A percentile compares a stretch with the other conserved stretches of the same genome.
Evolutionary conservation across 495 filamentous ascomycete species (phyloP).

Genomic region (Aspergillus egyptiacus): DNA sequence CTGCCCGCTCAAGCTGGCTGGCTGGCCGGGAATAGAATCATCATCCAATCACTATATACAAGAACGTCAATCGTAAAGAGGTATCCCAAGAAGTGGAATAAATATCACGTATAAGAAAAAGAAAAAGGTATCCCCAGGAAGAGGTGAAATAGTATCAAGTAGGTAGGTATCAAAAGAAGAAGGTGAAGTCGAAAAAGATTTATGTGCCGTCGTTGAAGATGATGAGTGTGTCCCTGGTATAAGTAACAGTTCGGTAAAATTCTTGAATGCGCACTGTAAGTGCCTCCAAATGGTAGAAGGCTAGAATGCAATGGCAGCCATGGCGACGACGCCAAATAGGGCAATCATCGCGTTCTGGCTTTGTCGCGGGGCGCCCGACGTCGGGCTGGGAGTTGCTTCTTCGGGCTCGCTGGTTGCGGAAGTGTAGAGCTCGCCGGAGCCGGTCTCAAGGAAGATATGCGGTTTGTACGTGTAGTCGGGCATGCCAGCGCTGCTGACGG

Average conservation of each 20-base stretch:
- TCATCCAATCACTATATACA: constrained; percentile 18
- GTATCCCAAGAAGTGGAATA: constrained; percentile 22
- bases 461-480: constrained; percentile 32
- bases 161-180: constrained; percentile 13
- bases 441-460: constrained; percentile 30
- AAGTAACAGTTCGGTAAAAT: too few relatives aligned
- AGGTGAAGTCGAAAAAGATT: constrained; percentile 8
- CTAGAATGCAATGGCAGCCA: constrained; percentile 7
- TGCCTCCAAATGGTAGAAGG: background rate
- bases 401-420: constrained; percentile 4
- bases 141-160: constrained; percentile 16
- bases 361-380: constrained; percentile 1
- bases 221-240: background rate
- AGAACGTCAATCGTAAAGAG: constrained; percentile 17
- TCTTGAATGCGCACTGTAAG: background rate
- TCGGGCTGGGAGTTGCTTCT: constrained; percentile 4
- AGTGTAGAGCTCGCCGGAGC: background rate
- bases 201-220: background rate
- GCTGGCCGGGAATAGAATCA: constrained; percentile 2
- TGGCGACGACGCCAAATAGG: constrained; percentile 5
- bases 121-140: constrained; percentile 7
- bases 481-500: constrained; percentile 16
- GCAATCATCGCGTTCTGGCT: constrained; percentile 12
- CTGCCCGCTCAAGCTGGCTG: constrained; percentile 5
- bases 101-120: constrained; percentile 1